Evolutionary conservation across 192 early-diverging fungal genomes (phyloP).

Genomic region (Paraglomus occultum): DNA sequence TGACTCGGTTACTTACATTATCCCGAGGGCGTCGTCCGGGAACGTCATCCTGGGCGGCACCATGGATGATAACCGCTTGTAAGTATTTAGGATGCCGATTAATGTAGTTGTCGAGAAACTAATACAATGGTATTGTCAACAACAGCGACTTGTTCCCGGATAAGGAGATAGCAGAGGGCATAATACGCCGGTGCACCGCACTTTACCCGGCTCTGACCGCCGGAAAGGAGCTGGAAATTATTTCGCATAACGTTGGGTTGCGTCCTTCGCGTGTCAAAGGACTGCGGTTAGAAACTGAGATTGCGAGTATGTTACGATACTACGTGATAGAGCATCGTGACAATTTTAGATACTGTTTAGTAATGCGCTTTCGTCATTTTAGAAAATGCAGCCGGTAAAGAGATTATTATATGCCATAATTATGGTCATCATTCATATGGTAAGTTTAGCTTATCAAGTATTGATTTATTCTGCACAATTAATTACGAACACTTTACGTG

Average conservation of each 20-base stretch:
- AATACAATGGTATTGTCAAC: conserved; percentile 6
- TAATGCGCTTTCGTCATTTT: neutral
- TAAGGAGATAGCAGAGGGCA: conserved; percentile 33
- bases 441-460: conserved; percentile 32
- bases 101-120: neutral
- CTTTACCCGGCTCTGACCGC: conserved; percentile 48
- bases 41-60: conserved; percentile 78
- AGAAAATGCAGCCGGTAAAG: conserved; percentile 35
- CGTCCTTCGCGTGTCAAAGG: conserved; percentile 49
- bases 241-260: conserved; percentile 54
- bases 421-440: conserved; percentile 63
- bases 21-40: conserved; percentile 72
- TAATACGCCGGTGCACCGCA: conserved; percentile 42
- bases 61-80: conserved; percentile 47
- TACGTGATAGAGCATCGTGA: neutral
- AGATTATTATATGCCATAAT: conserved; percentile 53
- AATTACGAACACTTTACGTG: neutral
- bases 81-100: conserved; percentile 25
- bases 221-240: conserved; percentile 44
- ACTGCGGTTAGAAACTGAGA: conserved; percentile 55
- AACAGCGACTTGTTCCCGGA: conserved; percentile 33
- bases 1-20: conserved; percentile 71
- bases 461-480: neutral
- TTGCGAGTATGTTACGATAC: conserved; percentile 34
- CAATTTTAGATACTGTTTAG: neutral